Base-by-base conservation (phyloP, 2,329 filamentous ascomycete species). In the Volutella citrinella region DNA sequence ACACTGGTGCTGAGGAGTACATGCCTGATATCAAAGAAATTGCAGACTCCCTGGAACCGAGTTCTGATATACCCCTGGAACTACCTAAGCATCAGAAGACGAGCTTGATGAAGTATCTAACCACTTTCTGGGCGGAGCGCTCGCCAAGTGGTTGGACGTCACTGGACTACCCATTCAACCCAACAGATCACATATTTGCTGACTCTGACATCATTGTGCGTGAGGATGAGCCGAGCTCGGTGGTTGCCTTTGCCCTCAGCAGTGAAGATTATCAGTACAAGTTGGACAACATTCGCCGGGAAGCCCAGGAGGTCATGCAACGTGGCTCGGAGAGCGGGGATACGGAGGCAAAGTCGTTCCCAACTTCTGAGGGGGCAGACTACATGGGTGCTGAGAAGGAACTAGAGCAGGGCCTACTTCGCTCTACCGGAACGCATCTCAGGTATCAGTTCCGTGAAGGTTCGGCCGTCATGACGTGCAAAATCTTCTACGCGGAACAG, bases 401-500 rank as follows among this genome's bases (percentile, higher is more conserved):
- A 31, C 78, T 97, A 9, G 90, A 98, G 60, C 83, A 85, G 45
- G 93, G 88, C 22, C 70, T 98, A 17, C 71, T 95, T 19, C 80
- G 88, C 43, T 77, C 83, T 19, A 94, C 87, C 1, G 90, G 91
- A 22, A 95, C 88, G 2, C 93, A 98, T 60, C 80, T 96, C 48
- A 94, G 94, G 56, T 98, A 96, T 57, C 88, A 95, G 40, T 98
- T 97, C 63, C 83, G 84, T 18, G 90, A 96, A 57, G 89, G 91
- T 1, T 82, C 86, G n/a, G 91, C 94, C 4, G 87, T 85, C 52
- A 95, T 96, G 77, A 84, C 91, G 30, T 97, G 94, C 70, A 98
- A 98, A 64, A 93, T 98, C 28, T 97, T 98, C 63, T 98, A 94
- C 54, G 93, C 93, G 0, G 93, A 97, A 60, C 93, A 96, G 45